Conservation (phyloP, 495 filamentous ascomycete species). For the Lasiosphaeria ovina region DNA sequence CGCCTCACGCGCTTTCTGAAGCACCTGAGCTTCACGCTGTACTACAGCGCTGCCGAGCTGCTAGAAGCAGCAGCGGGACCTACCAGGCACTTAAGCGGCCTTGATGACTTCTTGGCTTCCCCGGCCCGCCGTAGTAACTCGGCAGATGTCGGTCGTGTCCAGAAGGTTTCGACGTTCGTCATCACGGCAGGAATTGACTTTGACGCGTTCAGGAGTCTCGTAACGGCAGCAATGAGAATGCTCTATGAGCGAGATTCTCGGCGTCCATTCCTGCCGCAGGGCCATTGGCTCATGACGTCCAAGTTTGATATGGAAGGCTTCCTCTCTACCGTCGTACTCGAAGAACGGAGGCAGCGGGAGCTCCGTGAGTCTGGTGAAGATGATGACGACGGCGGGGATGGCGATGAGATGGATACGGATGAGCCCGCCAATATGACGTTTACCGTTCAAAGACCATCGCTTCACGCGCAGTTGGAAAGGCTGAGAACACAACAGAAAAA, state of each 20-base stretch:
- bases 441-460: constrained; percentile 30
- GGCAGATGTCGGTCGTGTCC: background rate
- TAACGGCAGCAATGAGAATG: constrained; percentile 80
- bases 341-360: constrained; percentile 78
- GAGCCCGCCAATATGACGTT: constrained; percentile 29
- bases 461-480: constrained; percentile 38
- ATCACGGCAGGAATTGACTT: constrained; percentile 63
- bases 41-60: constrained; percentile 74
- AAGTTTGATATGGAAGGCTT: constrained; percentile 91
- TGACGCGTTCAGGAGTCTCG: constrained; percentile 72
- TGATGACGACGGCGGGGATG: constrained; percentile 52
- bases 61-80: constrained; percentile 11
- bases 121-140: constrained; percentile 2
- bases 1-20: constrained; percentile 83
- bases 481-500: constrained; percentile 62
- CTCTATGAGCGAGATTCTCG: constrained; percentile 94
- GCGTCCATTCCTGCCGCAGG: constrained; percentile 72
- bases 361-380: constrained; percentile 41
- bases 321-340: constrained; percentile 77
- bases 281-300: constrained; percentile 93
- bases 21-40: constrained; percentile 85
- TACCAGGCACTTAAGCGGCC: constrained; percentile 8
- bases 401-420: constrained; percentile 39
- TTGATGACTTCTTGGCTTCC: constrained; percentile 2
- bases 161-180: constrained; percentile 7